Evolutionary conservation across 2,329 filamentous ascomycete genomes (phyloP).

Genomic region (Aspergillus fumigatus): DNA sequence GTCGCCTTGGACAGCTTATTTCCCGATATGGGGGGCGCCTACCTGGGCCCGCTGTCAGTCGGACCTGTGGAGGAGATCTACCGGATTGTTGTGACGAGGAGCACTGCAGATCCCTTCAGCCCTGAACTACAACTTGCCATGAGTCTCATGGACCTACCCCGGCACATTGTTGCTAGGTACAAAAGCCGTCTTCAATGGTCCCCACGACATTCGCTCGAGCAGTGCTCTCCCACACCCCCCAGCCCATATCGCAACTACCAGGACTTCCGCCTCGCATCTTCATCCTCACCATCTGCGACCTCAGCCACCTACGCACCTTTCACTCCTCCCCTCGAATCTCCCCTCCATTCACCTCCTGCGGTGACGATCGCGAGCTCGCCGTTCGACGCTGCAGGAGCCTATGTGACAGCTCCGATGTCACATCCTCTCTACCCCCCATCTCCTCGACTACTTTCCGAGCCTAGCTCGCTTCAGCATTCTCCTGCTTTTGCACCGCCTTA

Average conservation of each 20-base stretch:
- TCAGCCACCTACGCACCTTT: conserved; percentile 36
- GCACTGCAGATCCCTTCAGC: conserved; percentile 53
- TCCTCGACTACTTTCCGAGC: conserved; percentile 32
- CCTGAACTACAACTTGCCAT: conserved; percentile 59
- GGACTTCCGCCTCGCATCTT: conserved; percentile 30
- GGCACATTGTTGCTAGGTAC: conserved; percentile 65
- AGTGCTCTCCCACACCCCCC: conserved; percentile 33
- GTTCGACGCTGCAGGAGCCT: conserved; percentile 30
- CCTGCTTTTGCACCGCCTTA: conserved; percentile 37
- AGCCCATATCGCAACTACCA: conserved; percentile 31
- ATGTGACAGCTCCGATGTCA: conserved; percentile 31
- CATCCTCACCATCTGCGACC: conserved; percentile 35
- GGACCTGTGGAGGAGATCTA: conserved; percentile 83
- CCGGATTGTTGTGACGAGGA: conserved; percentile 66
- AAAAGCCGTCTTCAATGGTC: conserved; percentile 64
- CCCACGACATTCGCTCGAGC: conserved; percentile 33
- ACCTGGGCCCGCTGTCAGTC: conserved; percentile 76
- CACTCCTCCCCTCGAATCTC: conserved; percentile 39
- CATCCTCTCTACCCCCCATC: conserved; percentile 34
- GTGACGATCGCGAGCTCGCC: conserved; percentile 35
- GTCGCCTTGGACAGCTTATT: conserved; percentile 86
- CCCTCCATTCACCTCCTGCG: conserved; percentile 37
- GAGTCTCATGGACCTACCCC: conserved; percentile 67
- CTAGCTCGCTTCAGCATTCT: conserved; percentile 29
- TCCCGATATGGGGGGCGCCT: conserved; percentile 83